Evolutionary conservation across 73 alveolate species (phyloP).

Genomic region (Loxodes magnus): DNA sequence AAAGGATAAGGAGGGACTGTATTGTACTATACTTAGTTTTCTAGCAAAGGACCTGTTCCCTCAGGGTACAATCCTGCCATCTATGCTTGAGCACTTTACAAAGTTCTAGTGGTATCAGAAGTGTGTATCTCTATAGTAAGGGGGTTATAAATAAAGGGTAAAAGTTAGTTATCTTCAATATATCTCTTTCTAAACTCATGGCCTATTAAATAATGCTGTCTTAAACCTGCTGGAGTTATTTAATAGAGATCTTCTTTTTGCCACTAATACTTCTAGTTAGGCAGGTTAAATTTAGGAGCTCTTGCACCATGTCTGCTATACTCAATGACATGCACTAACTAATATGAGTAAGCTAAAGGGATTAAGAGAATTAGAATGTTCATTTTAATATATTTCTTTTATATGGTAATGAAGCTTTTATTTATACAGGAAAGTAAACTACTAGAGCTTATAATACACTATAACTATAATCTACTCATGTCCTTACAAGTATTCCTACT

Average conservation of each 20-base stretch:
- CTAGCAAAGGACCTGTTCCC: neutral
- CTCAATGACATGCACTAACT: slow-evolving; percentile 6
- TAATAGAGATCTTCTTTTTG: too few species aligned
- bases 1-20: neutral
- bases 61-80: slow-evolving; percentile 8
- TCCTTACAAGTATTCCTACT: too few species aligned
- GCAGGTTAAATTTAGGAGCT: too few species aligned
- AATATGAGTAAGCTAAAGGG: too few species aligned
- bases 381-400: too few species aligned
- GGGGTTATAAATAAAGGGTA: neutral
- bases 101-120: slow-evolving; percentile 1
- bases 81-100: slow-evolving; percentile 1
- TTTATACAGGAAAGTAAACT: too few species aligned
- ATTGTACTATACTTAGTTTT: neutral
- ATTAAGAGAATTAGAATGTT: too few species aligned
- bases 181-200: neutral
- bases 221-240: slow-evolving; percentile 5
- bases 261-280: too few species aligned
- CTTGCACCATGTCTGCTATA: slow-evolving; percentile 7
- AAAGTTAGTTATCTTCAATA: neutral
- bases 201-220: slow-evolving; percentile 14
- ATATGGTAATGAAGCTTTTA: too few species aligned
- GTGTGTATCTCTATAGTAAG: neutral
- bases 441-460: too few species aligned
- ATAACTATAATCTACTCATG: too few species aligned